Conservation (phyloP, 176 grass and related monocot genomes). For the Oryza brachyantha region DNA sequence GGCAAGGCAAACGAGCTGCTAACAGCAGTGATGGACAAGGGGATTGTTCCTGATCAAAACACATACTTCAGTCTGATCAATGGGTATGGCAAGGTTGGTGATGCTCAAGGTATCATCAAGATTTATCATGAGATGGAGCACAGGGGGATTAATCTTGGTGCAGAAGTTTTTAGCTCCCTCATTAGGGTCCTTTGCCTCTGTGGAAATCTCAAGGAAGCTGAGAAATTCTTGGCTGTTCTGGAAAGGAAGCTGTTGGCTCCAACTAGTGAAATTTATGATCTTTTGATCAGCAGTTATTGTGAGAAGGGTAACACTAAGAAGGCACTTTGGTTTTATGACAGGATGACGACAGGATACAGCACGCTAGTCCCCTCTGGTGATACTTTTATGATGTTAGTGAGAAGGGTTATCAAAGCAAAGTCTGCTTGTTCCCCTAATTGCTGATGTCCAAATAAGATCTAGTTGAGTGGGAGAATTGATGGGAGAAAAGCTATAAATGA, state of each 20-base stretch:
- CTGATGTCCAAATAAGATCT: conserved; percentile 15
- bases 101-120: conserved; percentile 51
- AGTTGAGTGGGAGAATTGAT: background rate
- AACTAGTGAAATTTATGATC: conserved; percentile 38
- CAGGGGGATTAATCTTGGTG: conserved; percentile 29
- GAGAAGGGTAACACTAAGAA: conserved; percentile 53
- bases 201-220: conserved; percentile 63
- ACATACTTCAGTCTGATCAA: conserved; percentile 51
- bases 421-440: background rate
- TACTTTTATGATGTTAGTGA: conserved; percentile 60
- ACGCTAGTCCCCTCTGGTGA: conserved; percentile 48
- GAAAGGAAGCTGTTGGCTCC: conserved; percentile 41
- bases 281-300: conserved; percentile 54
- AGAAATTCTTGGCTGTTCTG: conserved; percentile 54
- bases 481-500: background rate
- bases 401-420: conserved; percentile 52
- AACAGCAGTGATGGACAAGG: conserved; percentile 49
- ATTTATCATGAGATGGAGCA: conserved; percentile 80
- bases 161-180: conserved; percentile 35
- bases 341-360: conserved; percentile 42
- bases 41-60: conserved; percentile 46
- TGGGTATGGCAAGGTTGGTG: conserved; percentile 45
- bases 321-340: conserved; percentile 72
- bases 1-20: conserved; percentile 53
- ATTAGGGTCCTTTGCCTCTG: conserved; percentile 59